Percentiles rank a stretch among this genome's conserved stretches.
These are phyloP conservation scores for Eucalyptus erythrocorys DNA, from an alignment of 345 rosid species.

Conservation along the genomic window DNA sequence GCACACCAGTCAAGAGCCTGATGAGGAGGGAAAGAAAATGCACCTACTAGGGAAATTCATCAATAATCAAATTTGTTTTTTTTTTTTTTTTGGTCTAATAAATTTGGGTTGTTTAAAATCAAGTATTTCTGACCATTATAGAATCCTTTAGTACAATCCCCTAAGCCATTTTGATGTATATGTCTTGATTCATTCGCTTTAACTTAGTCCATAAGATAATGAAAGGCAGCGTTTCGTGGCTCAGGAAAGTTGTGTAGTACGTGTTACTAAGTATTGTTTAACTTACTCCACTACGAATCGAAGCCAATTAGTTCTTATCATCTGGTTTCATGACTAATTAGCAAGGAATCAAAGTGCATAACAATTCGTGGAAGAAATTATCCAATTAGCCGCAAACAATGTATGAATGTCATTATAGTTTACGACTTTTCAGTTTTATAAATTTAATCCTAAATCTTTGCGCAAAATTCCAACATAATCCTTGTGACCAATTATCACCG, in stretches of 20 bases:
- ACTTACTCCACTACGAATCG: neutral
- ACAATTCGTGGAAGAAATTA: neutral
- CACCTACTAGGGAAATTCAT: neutral
- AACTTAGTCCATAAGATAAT: neutral
- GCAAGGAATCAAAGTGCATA: neutral
- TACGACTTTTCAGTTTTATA: neutral
- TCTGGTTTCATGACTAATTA: neutral
- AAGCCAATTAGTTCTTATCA: neutral
- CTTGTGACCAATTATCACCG: accelerated
- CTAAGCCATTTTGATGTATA: neutral
- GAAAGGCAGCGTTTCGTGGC: neutral
- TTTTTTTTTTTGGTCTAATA: too few species aligned
- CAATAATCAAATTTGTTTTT: neutral
- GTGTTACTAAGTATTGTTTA: neutral
- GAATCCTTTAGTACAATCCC: neutral
- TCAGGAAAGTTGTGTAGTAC: neutral
- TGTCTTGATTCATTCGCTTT: neutral
- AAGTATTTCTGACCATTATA: neutral
- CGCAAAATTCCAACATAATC: accelerated
- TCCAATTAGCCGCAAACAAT: accelerated
- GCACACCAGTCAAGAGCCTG: neutral
- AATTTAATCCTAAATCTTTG: too few species aligned
- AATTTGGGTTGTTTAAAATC: neutral
- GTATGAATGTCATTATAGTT: neutral
- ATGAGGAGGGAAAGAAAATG: neutral